phyloP scores from a whole-genome alignment of 1,284 basidiomycete species.

The Ceratobasidium sp. region DNA sequence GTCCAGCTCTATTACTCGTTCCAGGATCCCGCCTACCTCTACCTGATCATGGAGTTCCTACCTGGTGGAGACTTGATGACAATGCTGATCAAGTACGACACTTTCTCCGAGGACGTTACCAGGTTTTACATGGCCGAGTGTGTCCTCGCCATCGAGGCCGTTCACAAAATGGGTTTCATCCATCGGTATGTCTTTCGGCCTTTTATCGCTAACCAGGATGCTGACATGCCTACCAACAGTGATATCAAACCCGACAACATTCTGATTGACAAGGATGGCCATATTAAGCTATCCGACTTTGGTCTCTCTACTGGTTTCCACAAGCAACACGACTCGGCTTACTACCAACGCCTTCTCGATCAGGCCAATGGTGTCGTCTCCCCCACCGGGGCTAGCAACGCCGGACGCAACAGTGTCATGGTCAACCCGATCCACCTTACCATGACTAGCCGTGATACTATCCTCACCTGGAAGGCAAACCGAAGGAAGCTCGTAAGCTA shows the following conservation, averaged over 20 bases:
- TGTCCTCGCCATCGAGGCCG: conserved; percentile 96
- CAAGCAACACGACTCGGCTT: conserved; percentile 92
- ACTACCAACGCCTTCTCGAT: conserved; percentile 76
- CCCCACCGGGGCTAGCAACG: conserved; percentile 36
- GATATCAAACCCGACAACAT: conserved; percentile 99
- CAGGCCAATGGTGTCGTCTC: conserved; percentile 52
- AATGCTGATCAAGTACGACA: conserved; percentile 99
- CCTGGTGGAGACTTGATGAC: conserved; percentile 98
- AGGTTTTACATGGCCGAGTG: conserved; percentile 99
- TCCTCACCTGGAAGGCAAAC: conserved; percentile 99
- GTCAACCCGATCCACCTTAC: conserved; percentile 95
- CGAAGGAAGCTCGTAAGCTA: conserved; percentile 84
- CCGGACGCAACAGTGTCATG: conserved; percentile 83
- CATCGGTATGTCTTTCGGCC: conserved; percentile 71
- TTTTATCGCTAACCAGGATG: background rate
- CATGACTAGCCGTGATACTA: conserved; percentile 91
- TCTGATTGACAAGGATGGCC: conserved; percentile 91
- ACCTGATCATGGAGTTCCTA: conserved; percentile 98
- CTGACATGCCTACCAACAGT: conserved; percentile 24
- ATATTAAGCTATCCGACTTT: conserved; percentile 96
- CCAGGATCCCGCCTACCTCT: conserved; percentile 95
- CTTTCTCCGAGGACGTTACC: conserved; percentile 98
- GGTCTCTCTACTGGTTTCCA: conserved; percentile 95
- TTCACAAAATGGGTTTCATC: conserved; percentile 98
- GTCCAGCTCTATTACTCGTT: conserved; percentile 99